phyloP scores from a whole-genome alignment of 116 monocot species.

The Iris pallida region DNA sequence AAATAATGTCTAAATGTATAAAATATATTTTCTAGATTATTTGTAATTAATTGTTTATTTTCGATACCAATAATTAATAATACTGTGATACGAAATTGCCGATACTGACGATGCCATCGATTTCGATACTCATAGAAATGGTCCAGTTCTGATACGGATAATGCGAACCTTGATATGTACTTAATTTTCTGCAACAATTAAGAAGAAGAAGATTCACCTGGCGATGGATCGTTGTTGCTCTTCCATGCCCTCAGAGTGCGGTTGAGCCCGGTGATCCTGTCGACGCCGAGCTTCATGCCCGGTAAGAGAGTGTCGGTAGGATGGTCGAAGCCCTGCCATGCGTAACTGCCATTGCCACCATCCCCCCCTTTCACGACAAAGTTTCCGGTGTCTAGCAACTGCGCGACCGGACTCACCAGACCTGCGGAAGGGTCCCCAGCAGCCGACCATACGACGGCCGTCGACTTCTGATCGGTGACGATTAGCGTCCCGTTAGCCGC shows the following conservation, averaged over 20 bases:
- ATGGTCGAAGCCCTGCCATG: slow-evolving; percentile 12
- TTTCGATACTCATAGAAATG: too few species aligned
- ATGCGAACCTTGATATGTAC: too few species aligned
- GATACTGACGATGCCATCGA: too few species aligned
- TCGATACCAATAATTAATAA: too few species aligned
- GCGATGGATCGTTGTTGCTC: not conserved
- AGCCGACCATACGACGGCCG: not conserved
- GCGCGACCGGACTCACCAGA: not conserved
- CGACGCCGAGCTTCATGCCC: slow-evolving; percentile 10
- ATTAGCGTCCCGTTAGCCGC: slow-evolving; percentile 3
- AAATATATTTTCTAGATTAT: too few species aligned
- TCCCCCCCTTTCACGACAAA: slow-evolving; percentile 1
- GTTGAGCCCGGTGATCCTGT: not conserved
- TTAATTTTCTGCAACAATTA: too few species aligned
- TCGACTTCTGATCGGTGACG: slow-evolving; percentile 6
- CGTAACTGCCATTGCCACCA: not conserved
- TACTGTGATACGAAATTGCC: too few species aligned
- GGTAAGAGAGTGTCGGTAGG: slow-evolving; percentile 10
- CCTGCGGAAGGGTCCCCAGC: too few species aligned
- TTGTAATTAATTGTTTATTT: too few species aligned
- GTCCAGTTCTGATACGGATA: too few species aligned
- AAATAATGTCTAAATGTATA: too few species aligned
- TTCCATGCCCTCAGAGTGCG: slow-evolving; percentile 4
- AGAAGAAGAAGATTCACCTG: not conserved
- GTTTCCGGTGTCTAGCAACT: slow-evolving; percentile 8